Percentiles rank a stretch among this genome's conserved stretches.
These are phyloP conservation scores for Tanacetum coccineum DNA, from an alignment of 129 eudicot genomes.

Conservation along the genomic window DNA sequence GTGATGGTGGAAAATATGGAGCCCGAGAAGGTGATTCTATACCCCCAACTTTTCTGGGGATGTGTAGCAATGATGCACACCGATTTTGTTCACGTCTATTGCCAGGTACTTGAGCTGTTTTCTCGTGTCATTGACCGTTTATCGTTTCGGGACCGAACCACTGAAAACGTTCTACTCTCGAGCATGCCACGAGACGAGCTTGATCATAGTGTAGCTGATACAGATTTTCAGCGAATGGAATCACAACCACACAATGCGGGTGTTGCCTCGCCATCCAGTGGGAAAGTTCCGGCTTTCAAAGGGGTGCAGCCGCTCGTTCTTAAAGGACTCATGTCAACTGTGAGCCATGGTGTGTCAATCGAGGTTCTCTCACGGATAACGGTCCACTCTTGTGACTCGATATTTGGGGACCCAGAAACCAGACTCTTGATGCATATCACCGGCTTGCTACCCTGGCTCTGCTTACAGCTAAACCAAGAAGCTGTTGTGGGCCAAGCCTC, in stretches of 20 bases:
- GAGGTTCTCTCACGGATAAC: slow-evolving; percentile 91
- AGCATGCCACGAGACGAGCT: slow-evolving; percentile 98
- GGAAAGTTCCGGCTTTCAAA: slow-evolving; percentile 82
- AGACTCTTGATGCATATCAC: slow-evolving; percentile 89
- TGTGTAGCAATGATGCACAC: slow-evolving; percentile 99
- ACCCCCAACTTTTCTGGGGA: slow-evolving; percentile 99
- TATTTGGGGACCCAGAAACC: slow-evolving; percentile 88
- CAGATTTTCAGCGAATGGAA: slow-evolving; percentile 73
- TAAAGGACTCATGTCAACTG: slow-evolving; percentile 95
- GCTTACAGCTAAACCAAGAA: slow-evolving; percentile 85
- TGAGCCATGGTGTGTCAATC: slow-evolving; percentile 77
- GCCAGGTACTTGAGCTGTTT: slow-evolving; percentile 96
- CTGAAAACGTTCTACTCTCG: slow-evolving; percentile 91
- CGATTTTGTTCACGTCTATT: slow-evolving; percentile 84
- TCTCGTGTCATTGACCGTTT: slow-evolving; percentile 86
- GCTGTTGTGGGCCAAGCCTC: slow-evolving; percentile 48
- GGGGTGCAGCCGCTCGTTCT: slow-evolving; percentile 99
- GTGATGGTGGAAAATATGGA: slow-evolving; percentile 99
- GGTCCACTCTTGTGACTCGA: slow-evolving; percentile 87
- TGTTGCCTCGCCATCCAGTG: slow-evolving; percentile 35
- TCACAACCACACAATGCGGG: slow-evolving; percentile 44
- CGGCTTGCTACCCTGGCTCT: slow-evolving; percentile 96
- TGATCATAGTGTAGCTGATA: slow-evolving; percentile 51
- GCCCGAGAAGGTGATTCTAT: slow-evolving; percentile 89
- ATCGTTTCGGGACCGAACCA: slow-evolving; percentile 86